phyloP scores from a whole-genome alignment of 164 flowering plant genomes.

The Dillenia suffruticosa region DNA sequence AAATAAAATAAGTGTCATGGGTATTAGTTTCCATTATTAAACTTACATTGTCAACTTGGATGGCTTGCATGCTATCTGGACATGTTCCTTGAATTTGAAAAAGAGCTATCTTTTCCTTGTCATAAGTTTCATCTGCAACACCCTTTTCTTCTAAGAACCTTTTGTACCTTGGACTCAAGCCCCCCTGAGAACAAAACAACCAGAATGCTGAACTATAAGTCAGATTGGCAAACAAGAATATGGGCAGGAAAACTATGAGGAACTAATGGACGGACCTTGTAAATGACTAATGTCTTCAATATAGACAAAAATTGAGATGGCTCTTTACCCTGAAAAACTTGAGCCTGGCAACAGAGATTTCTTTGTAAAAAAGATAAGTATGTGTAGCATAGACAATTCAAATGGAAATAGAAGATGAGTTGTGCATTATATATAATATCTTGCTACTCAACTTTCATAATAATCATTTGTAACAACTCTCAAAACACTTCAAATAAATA shows the following conservation, averaged over 20 bases:
- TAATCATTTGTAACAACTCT: too few species aligned
- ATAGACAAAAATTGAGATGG: slow-evolving; percentile 54
- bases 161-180: slow-evolving; percentile 40
- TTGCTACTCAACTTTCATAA: too few species aligned
- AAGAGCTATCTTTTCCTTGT: slow-evolving; percentile 38
- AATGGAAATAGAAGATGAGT: too few species aligned
- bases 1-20: too few species aligned
- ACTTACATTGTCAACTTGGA: slow-evolving; percentile 66
- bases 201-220: not conserved
- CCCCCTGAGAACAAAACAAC: slow-evolving; percentile 34
- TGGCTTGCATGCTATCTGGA: slow-evolving; percentile 57
- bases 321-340: slow-evolving; percentile 51
- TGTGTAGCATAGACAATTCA: too few species aligned
- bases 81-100: slow-evolving; percentile 61
- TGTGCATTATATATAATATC: too few species aligned
- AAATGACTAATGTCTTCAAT: slow-evolving; percentile 48
- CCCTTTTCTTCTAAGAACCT: slow-evolving; percentile 34
- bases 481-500: too few species aligned
- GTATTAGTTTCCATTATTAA: not conserved
- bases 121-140: slow-evolving; percentile 38
- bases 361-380: too few species aligned
- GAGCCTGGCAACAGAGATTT: slow-evolving; percentile 38
- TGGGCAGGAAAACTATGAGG: too few species aligned
- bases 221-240: too few species aligned
- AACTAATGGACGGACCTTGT: slow-evolving; percentile 40